Base-by-base conservation (phyloP, 2,329 filamentous ascomycete species). In the Cladosporium sp. region DNA sequence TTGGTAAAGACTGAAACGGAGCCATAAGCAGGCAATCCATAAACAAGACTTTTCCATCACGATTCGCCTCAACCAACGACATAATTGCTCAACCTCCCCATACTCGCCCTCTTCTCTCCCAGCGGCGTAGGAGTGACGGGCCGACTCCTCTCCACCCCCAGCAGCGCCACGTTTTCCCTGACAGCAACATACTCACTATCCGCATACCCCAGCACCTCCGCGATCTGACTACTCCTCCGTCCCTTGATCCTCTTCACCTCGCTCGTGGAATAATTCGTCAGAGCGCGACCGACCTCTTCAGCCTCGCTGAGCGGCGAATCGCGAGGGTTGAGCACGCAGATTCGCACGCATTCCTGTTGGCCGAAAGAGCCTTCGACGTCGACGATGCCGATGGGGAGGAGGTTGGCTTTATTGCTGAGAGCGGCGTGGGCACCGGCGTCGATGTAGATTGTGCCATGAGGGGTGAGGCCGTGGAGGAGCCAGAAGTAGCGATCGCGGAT, bases 401-500 rank as follows among this genome's bases (percentile, higher is more conserved):
- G 83, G 3, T 91, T 90, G 0, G 92, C 91, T 75, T 96, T 96
- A 69, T 87, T 85, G 15, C 85, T 77, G 3, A 97, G 81, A 0
- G 93, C 94, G 34, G 81, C 79, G 74, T 91, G 86, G 3, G 93
- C 93, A 40, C 94, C 94, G n/a, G 84, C 78, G 76, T 99, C 94
- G 66, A 99, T 95, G 75, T 90, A 97, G 24, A 99, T 71, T 2
- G 88, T 96, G 13, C 94, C 94, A 68, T 96, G 92, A 0, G 94
- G 91, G 22, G 87, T 86, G 10, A 97, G 84, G 9, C 93, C 94
- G 74, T 99, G 91, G 0, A 97, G 81, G 49, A 99, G 86, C 94
- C 94, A 99, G 80, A 99, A 97, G 70, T 94, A 91, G 61, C 93
- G 88, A 71, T 97, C 94, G 57, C 91, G 86, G 59, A 97, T 94